Conservation (phyloP, 208 protist species). For the Vickermania spadyakhi region DNA sequence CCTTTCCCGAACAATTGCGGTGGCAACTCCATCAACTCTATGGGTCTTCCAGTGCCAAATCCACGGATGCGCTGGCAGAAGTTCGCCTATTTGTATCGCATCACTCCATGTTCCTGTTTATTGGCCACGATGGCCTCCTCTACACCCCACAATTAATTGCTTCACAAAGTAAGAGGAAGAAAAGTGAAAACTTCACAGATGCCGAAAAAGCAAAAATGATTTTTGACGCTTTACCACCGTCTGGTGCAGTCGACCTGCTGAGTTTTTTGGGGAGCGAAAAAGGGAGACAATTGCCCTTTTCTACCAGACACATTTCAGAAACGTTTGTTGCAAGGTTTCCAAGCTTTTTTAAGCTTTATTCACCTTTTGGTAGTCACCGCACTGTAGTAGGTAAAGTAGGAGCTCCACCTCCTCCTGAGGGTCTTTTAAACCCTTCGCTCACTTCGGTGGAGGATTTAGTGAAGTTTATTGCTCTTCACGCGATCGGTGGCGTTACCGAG, state of each 20-base stretch:
- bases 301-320: not conserved
- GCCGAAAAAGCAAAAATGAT: not conserved
- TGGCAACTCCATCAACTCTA: conserved; percentile 9
- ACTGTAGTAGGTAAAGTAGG: conserved; percentile 28
- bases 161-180: not conserved
- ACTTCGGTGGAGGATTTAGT: conserved; percentile 30
- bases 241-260: not conserved
- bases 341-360: conserved; percentile 17
- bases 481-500: conserved; percentile 33
- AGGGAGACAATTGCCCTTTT: not conserved
- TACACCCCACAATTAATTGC: conserved; percentile 38
- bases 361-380: conserved; percentile 4
- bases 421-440: conserved; percentile 30
- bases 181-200: not conserved
- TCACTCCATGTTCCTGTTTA: conserved; percentile 60
- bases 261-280: not conserved
- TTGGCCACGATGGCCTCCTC: conserved; percentile 23
- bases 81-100: conserved; percentile 34
- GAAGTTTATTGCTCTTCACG: conserved; percentile 58
- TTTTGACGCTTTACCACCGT: not conserved
- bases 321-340: conserved; percentile 20
- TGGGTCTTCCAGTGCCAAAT: not conserved
- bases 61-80: conserved; percentile 8
- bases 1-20: conserved; percentile 15
- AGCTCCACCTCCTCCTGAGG: conserved; percentile 11